Percentiles rank a stretch among this genome's conserved stretches.
These are phyloP conservation scores for Luffa aegyptiaca DNA, from an alignment of 306 rosid genomes.

Conservation along the genomic window DNA sequence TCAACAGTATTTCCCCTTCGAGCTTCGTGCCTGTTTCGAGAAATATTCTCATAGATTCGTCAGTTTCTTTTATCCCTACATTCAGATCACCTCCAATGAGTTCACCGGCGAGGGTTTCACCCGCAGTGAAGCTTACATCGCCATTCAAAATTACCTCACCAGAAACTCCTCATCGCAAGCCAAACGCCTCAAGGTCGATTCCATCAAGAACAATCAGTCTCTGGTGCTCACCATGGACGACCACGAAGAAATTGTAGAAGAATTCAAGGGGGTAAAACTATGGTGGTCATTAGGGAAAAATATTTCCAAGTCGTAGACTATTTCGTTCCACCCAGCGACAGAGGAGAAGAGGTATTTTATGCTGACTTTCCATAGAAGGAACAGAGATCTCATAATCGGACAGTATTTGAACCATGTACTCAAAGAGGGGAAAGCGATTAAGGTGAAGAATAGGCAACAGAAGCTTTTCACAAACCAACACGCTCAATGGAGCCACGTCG, in stretches of 20 bases:
- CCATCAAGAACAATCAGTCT: conserved; percentile 36
- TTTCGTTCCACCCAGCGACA: conserved; percentile 19
- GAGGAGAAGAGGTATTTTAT: conserved; percentile 35
- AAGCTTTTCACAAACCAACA: conserved; percentile 28
- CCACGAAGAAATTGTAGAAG: conserved; percentile 65
- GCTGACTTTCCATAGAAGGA: conserved; percentile 25
- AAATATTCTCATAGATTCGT: conserved; percentile 45
- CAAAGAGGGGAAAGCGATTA: conserved; percentile 22
- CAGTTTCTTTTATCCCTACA: conserved; percentile 50
- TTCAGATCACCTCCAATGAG: conserved; percentile 72
- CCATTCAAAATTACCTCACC: conserved; percentile 68
- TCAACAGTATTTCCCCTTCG: conserved; percentile 50
- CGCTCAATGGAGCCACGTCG: conserved; percentile 25
- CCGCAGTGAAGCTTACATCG: conserved; percentile 62
- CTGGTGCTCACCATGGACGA: conserved; percentile 88
- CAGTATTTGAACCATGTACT: conserved; percentile 22
- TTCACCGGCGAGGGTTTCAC: conserved; percentile 65
- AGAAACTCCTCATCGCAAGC: conserved; percentile 55
- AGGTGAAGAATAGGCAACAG: conserved; percentile 17
- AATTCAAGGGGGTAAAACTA: conserved; percentile 45
- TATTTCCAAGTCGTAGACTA: conserved; percentile 20
- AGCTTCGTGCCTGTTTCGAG: conserved; percentile 34
- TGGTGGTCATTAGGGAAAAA: conserved; percentile 79
- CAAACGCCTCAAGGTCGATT: conserved; percentile 66
- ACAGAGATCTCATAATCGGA: conserved; percentile 10